Percentiles rank a stretch among this genome's conserved stretches.
These are phyloP conservation scores for Kazachstania psychrophila DNA, from an alignment of 805 yeast species.

Conservation along the genomic window DNA sequence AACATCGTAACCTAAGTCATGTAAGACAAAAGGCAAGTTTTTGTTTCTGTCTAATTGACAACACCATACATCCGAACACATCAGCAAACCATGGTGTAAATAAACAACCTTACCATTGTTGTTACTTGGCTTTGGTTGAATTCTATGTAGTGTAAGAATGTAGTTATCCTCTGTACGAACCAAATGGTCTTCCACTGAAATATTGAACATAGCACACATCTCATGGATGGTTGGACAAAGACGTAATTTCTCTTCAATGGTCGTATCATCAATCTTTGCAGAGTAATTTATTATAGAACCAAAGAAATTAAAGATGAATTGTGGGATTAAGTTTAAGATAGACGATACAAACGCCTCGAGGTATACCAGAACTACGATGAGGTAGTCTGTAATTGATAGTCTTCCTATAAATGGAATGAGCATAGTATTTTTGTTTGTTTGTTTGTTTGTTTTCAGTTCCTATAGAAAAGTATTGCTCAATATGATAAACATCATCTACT, in stretches of 20 bases:
- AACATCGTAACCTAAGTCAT: slow-evolving; percentile 82
- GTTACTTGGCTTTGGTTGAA: slow-evolving; percentile 34
- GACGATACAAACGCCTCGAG: slow-evolving; percentile 39
- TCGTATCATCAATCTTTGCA: slow-evolving; percentile 14
- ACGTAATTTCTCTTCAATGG: slow-evolving; percentile 15
- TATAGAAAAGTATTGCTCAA: too few relatives aligned
- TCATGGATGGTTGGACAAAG: slow-evolving; percentile 47
- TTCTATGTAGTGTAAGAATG: slow-evolving; percentile 63
- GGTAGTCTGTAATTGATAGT: slow-evolving; percentile 41
- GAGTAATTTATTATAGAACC: slow-evolving; percentile 24
- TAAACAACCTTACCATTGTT: slow-evolving; percentile 49
- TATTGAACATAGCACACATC: slow-evolving; percentile 61
- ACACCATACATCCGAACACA: slow-evolving; percentile 81
- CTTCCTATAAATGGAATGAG: slow-evolving; percentile 19
- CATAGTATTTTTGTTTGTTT: too few relatives aligned
- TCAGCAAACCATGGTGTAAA: slow-evolving; percentile 84
- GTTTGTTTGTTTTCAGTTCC: neutral
- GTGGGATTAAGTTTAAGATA: slow-evolving; percentile 40
- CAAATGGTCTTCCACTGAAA: slow-evolving; percentile 63
- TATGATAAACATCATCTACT: too few relatives aligned
- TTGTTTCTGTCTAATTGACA: slow-evolving; percentile 38
- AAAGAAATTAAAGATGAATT: slow-evolving; percentile 30
- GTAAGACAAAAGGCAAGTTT: slow-evolving; percentile 66
- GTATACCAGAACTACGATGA: slow-evolving; percentile 41
- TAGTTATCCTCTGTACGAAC: slow-evolving; percentile 73